Evolutionary conservation across 2,329 filamentous ascomycete genomes (phyloP), one percentile per base, ranked within the genome.

Genomic region (Fusarium buharicum): DNA sequence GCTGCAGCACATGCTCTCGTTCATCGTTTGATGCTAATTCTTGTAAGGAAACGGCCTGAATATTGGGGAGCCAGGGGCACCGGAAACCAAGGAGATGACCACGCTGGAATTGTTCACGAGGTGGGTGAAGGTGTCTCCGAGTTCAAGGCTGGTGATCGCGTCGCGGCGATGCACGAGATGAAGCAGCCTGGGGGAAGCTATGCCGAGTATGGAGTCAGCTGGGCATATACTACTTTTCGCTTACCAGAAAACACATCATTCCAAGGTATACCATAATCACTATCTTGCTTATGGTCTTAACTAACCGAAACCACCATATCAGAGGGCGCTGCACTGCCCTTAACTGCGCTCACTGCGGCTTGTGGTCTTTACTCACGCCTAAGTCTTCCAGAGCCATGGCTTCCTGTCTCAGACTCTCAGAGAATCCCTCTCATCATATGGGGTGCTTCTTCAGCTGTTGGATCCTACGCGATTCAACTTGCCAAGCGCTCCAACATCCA

Each of bases 161-260:
- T 64, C 6, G 61, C 61, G 6, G 61, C 61, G 0, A 62, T 65
- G 48, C 61, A 64, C 11, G 55, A 65, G 43, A 55, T 55, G 16
- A 62, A 65, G 28, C 48, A 48, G 2, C 36, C 47, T 20, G 51
- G 36, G 1, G 61, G 61, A 0, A 64, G 61, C 22, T 64, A 64
- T 6, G 61, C 61, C 12, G 61, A 64, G 44, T 64, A 62, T 11
- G 56, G 45, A 1, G n/a, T 54, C 3, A 64, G 55, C 6, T 61
- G 50, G 41, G 39, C 61, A 1, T 38, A 62, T 13, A 58, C 56
- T 1, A 64, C 61, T 0, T 58, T 64, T 34, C 40, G 24, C 22
- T 12, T 64, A 6, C 61, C 61, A 3, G 24, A 56, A 0, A 43
- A 45, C 2, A 65, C 33, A 2, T 31, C 46, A 0, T 65, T 65